Base-by-base conservation (phyloP, 768 basidiomycete species). In the Dentipellis fragilis region DNA sequence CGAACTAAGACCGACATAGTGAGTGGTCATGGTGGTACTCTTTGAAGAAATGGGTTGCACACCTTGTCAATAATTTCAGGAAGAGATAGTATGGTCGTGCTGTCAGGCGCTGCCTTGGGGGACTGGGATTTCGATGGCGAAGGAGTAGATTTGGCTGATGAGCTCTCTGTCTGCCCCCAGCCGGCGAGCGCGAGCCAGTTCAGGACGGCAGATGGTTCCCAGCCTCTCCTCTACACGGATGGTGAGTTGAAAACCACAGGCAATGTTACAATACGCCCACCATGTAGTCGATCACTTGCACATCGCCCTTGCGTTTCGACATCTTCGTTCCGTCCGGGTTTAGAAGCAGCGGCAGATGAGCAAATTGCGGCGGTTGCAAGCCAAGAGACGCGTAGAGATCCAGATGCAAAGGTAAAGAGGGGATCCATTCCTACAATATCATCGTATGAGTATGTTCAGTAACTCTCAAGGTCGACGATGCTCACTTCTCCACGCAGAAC, bases 131-230 rank as follows among this genome's bases (percentile, higher is more conserved):
- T 4, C 54, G 56, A 21, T 59, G 61, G 57, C 59, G 56, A 51
- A 51, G 23, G 58, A 54, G 62, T 67, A 52, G 42, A 66, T 52
- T 36, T 70, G 59, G 17, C 58, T 21, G 54, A 62, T 57, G 65
- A 61, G 9, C 70, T 62, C 54, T 75, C 75, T 9, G 78, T 74
- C 10, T 77, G 80, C 21, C 93, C 90, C 90, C 94, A 97, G 1
- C 96, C 94, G n/a, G 91, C 85, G 16, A 98, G 73, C 5, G 91
- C 91, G 8, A 97, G 78, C 85, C 94, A 98, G 64, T 98, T 98
- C 22, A 94, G 70, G 12, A 99, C 69, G 2, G 93, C 92, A 45
- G 78, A 77, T 0, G 93, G 89, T 64, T 98, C 94, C 85, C 91
- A 98, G 0, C 93, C 94, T 48, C 83, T 76, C 62, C 79, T 73